Base-by-base conservation (phyloP, 345 rosid species). In the Gossypioides kirkii region DNA sequence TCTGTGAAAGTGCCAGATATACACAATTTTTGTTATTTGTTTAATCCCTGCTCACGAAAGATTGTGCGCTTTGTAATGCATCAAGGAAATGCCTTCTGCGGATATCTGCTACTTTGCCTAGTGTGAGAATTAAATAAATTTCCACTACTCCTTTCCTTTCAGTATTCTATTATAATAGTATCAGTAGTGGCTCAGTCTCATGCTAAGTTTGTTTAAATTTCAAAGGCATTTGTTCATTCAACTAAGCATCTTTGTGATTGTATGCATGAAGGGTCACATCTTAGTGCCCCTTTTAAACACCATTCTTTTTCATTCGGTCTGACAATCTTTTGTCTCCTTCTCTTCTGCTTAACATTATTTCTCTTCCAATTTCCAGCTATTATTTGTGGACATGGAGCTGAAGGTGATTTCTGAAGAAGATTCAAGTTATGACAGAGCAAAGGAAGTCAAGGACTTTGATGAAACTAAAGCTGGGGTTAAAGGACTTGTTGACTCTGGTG, bases 401-500 rank as follows among this genome's bases (percentile, higher is more conserved):
- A 43, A 69, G 54, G 26, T 69, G 10, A 2, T 50, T 23, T 26
- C 46, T 32, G 70, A 50, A 36, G 77, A 80, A 43, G 76, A 1
- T 43, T 77, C 78, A 50, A 23, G n/a, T 45, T 45, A 22, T 4
- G 47, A 81, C 65, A 76, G 79, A 5, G 41, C 70, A 26, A 58
- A 69, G 0, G 66, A 75, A 72, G 61, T 81, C 69, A 62, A 74
- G 56, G 81, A 69, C 53, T 81, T 81, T 4, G 81, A 78, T 0
- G 75, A 68, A 65, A 45, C 77, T 18, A 74, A 74, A 66, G 72
- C 77, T 13, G 53, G 86, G 4, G 84, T 85, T 42, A 85, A 80
- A 69, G 86, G 86, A 2, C 81, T 85, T 47, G 80, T 81, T 0
- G 89, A 83, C 62, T 70, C 84, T 12, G 89, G 86, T 11, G 76